Conservation (phyloP, 2,329 filamentous ascomycete genomes). For the Phaeoacremonium minimum region DNA sequence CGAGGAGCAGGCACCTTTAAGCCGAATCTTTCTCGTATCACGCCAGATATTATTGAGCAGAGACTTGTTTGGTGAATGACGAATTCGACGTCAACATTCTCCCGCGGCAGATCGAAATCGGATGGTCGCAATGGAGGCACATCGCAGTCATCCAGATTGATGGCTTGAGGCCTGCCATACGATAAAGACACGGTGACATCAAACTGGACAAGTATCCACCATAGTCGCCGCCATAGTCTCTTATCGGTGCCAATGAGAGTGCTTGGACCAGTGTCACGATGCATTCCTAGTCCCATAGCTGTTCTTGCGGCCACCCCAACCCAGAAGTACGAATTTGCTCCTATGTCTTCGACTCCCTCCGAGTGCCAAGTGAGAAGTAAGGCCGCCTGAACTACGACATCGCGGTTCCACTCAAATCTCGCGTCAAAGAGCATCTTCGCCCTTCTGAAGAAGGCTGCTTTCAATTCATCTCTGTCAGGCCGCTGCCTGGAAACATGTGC, state of each 20-base stretch:
- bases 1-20: background rate
- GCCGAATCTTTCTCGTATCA: background rate
- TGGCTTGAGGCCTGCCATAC: slow-evolving; percentile 38
- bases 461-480: slow-evolving; percentile 13
- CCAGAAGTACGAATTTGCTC: slow-evolving; percentile 1
- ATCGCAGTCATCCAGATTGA: slow-evolving; percentile 38
- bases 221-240: slow-evolving; percentile 13
- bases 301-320: background rate
- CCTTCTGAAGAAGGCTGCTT: slow-evolving; percentile 29
- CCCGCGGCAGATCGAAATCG: slow-evolving; percentile 36
- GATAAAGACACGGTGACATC: slow-evolving; percentile 36
- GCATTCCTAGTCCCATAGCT: slow-evolving; percentile 1
- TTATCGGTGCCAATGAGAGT: slow-evolving; percentile 4
- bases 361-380: slow-evolving; percentile 1
- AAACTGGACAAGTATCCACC: slow-evolving; percentile 25
- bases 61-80: slow-evolving; percentile 36
- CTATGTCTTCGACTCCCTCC: background rate
- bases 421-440: slow-evolving; percentile 12
- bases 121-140: slow-evolving; percentile 29
- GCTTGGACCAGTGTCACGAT: slow-evolving; percentile 32
- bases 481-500: slow-evolving; percentile 1
- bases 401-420: slow-evolving; percentile 1
- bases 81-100: slow-evolving; percentile 31
- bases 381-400: background rate
- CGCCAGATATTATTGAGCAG: slow-evolving; percentile 37